Evolutionary conservation across 106 monocot species (phyloP).

Genomic region (Amphibolis antarctica): DNA sequence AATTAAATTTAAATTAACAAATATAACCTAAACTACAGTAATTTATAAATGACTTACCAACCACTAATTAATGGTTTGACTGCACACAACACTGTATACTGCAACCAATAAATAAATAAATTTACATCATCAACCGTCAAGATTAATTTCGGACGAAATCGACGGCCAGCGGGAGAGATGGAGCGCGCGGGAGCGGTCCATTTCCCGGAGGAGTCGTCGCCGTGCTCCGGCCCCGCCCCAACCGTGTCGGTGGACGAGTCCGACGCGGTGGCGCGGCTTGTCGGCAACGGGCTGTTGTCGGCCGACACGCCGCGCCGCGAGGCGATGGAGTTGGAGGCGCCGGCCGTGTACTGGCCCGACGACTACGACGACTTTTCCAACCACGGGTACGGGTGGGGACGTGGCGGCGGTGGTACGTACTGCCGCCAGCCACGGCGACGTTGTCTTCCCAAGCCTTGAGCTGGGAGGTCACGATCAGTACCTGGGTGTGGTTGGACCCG

Average conservation of each 20-base stretch:
- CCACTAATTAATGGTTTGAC: too few relatives aligned
- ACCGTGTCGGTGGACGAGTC: neutral
- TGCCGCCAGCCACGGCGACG: neutral
- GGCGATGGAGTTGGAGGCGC: neutral
- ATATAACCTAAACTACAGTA: too few relatives aligned
- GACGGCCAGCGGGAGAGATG: too few relatives aligned
- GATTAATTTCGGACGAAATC: too few relatives aligned
- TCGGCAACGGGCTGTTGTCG: neutral
- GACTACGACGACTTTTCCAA: neutral
- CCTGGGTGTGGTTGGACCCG: too few relatives aligned
- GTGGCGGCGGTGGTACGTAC: neutral
- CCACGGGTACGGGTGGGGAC: neutral
- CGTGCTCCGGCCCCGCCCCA: neutral
- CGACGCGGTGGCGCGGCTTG: neutral
- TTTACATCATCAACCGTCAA: too few relatives aligned
- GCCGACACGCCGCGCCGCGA: neutral
- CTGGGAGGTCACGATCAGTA: too few relatives aligned
- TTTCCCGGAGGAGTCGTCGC: neutral
- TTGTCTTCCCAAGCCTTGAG: neutral
- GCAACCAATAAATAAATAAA: too few relatives aligned
- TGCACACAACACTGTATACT: too few relatives aligned
- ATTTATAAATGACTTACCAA: too few relatives aligned
- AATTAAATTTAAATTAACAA: too few relatives aligned
- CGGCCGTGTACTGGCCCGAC: slow-evolving; percentile 3
- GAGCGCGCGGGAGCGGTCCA: neutral